These are phyloP conservation scores for Sporobolomyces phaffii DNA, from an alignment of 768 basidiomycete genomes.

Conservation along the genomic window DNA sequence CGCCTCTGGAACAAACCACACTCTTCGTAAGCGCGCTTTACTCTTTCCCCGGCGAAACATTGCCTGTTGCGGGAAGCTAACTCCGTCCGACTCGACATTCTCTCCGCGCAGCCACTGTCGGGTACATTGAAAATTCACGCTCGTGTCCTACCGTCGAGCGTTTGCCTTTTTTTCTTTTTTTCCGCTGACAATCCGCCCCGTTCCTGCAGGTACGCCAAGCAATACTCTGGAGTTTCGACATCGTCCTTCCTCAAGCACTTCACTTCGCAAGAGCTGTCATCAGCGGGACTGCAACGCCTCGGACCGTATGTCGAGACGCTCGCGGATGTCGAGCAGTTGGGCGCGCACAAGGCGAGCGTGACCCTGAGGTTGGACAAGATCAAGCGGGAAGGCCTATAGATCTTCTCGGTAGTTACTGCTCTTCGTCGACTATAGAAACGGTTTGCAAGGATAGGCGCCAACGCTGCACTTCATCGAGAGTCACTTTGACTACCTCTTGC, in stretches of 20 bases:
- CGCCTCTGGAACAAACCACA: constrained; percentile 98
- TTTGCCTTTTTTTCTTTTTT: constrained; percentile 43
- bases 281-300: constrained; percentile 64
- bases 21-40: constrained; percentile 71
- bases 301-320: constrained; percentile 79
- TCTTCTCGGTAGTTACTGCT: too few species aligned
- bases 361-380: constrained; percentile 42
- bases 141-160: too few species aligned
- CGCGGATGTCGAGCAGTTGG: constrained; percentile 89
- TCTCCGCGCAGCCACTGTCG: constrained; percentile 8
- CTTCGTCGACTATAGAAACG: not conserved
- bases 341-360: constrained; percentile 94
- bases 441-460: too few species aligned
- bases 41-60: not conserved
- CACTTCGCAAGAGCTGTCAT: constrained; percentile 87
- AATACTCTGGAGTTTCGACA: constrained; percentile 97
- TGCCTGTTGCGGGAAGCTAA: too few species aligned
- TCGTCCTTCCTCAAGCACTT: constrained; percentile 97
- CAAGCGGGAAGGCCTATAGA: constrained; percentile 29
- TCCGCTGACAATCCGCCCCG: too few species aligned
- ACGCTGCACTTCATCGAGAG: too few species aligned
- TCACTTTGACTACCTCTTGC: too few species aligned
- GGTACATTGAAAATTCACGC: too few species aligned
- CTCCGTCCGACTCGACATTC: too few species aligned
- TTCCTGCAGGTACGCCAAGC: constrained; percentile 84